Percentiles rank a stretch among this genome's conserved stretches.
These are phyloP conservation scores for Coemansia brasiliensis DNA, from an alignment of 192 early-diverging fungal species.

Conservation along the genomic window DNA sequence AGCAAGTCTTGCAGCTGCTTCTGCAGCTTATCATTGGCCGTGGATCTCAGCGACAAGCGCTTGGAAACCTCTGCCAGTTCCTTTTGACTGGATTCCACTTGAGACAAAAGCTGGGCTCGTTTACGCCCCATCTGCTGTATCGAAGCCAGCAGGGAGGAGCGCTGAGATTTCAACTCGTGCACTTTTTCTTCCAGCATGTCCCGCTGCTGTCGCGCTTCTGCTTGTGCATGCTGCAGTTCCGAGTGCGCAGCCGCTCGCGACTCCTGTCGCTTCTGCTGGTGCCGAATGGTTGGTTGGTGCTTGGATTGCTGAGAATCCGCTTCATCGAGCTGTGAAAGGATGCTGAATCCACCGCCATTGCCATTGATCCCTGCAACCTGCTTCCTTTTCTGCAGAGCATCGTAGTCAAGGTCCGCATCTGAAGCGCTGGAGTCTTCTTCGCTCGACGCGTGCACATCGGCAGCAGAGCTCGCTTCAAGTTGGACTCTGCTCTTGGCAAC, in stretches of 20 bases:
- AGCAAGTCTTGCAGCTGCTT: conserved; percentile 10
- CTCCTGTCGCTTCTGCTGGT: background rate
- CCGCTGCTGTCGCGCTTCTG: conserved; percentile 12
- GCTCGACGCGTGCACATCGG: too few relatives aligned
- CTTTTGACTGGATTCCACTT: too few relatives aligned
- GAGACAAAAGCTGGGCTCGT: too few relatives aligned
- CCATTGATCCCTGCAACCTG: background rate
- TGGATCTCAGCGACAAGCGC: too few relatives aligned
- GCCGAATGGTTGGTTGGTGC: background rate
- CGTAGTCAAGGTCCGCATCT: too few relatives aligned
- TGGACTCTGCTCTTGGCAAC: background rate
- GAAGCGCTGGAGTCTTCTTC: too few relatives aligned
- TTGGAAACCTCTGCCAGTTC: too few relatives aligned
- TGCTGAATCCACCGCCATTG: background rate
- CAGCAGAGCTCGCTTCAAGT: too few relatives aligned
- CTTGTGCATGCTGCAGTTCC: conserved; percentile 11
- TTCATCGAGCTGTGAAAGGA: conserved; percentile 2
- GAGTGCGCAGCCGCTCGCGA: background rate
- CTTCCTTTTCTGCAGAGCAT: background rate
- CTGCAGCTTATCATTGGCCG: too few relatives aligned
- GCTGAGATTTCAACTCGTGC: conserved; percentile 23
- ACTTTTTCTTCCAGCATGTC: conserved; percentile 12
- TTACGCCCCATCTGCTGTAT: too few relatives aligned
- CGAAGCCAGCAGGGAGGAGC: background rate
- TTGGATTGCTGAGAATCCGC: background rate